Evolutionary conservation across 129 eudicot genomes (phyloP), one percentile per base, ranked within the genome.

Genomic region (Artemisia tridentata): DNA sequence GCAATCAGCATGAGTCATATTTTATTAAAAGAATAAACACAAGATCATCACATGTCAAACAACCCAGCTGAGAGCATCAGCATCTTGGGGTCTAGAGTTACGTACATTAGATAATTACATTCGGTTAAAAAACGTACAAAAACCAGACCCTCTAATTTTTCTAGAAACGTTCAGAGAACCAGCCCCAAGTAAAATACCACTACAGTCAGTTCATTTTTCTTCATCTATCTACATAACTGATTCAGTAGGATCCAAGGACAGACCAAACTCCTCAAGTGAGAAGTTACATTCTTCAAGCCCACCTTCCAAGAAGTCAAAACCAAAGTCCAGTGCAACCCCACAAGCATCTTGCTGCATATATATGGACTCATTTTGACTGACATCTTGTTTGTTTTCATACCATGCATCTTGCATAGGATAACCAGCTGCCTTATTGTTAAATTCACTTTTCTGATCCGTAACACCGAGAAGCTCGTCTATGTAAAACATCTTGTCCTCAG

Each of bases 401-500:
- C 15, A 15, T 9, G 38, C n/a, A 18, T 52, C 47, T 3, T n/a
- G 41, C 41, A 34, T 5, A 34, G 7, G 41, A 61, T 7, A 15
- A 17, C 69, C 60, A 34, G 41, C 41, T 1, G 27, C 13, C 47
- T 62, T 75, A 25, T 25, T 25, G 27, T 25, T 25, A 25, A 25
- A 25, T 25, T 25, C 47, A 48, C 4, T 48, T 15, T 3, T 3
- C 47, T 60, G 60, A 61, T 77, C 76, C 38, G 80, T 27, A 2
- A 55, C 4, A 3, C 64, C 75, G 48, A 92, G 73, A 21, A 92
- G 77, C 73, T 89, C 88, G 2, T 89, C 95, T 27, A 85, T 66
- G 57, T 87, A 88, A 57, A 87, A 83, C 88, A 78, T 76, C 59
- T 89, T 95, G 64, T 86, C 90, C 12, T 23, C n/a, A 2, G 78